Base-by-base conservation (phyloP, 179 eudicot species). In the Corrigiola litoralis region DNA sequence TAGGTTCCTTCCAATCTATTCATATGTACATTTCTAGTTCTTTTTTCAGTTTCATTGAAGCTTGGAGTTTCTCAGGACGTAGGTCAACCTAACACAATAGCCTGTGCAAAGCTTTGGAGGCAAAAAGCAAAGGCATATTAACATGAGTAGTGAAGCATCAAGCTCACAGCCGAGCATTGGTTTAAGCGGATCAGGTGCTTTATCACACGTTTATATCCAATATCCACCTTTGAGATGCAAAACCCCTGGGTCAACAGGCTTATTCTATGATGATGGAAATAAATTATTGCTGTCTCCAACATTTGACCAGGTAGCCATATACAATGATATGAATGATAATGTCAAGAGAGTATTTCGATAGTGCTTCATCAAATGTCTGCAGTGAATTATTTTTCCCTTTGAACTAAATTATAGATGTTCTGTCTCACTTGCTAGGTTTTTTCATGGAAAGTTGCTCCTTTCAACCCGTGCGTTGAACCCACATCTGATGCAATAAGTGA, bases 181-280 rank as follows among this genome's bases (percentile, higher is more conserved):
- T 53, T 82, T 76, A 44, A 74, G 79, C 72, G 95, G 86, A 78
- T 85, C 96, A 73, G 89, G 86, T 79, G 91, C 95, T 73, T 67
- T 91, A 34, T 94, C 97, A 58, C 99, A 94, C 83, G 92, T 84
- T 59, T 91, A 86, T 75, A 81, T 91, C 61, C 85, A 86, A 62
- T 75, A 83, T 76, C 97, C 96, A 49, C 95, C 96, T 53, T 67
- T 94, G 68, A 86, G 84, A 76, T 88, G 92, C 78, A 81, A 66
- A 67, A 63, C 79, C 72, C 74, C 85, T 62, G 95, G 87, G 67
- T 79, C 89, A 42, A 79, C 73, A 60, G 88, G 87, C 67, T 36
- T 95, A 49, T 95, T 83, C 77, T 91, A 88, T 82, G 97, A 91
- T 80, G 97, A 95, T 56, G 99, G 80, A 42, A 88, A 83, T 66